Evolutionary conservation across 345 rosid species (phyloP).

Genomic region (Bruguiera parviflora): DNA sequence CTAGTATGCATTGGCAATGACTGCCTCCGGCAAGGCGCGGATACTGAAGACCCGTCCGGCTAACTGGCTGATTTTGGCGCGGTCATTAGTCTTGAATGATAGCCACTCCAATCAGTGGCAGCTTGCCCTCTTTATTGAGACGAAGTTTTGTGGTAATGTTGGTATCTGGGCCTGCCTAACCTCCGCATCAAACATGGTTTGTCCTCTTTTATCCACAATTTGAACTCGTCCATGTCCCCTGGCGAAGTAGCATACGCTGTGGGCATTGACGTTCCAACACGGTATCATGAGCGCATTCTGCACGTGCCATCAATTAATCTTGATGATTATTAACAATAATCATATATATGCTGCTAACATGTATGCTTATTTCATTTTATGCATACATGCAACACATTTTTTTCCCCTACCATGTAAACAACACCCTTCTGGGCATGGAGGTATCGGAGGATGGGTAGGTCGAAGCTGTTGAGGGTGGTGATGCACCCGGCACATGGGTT

Average conservation of each 20-base stretch:
- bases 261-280: slow-evolving; percentile 42
- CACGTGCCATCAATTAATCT: too few species aligned
- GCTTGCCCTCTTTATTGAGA: slow-evolving; percentile 31
- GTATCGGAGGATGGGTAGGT: not conserved
- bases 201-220: slow-evolving; percentile 25
- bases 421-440: not conserved
- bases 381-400: too few species aligned
- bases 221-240: slow-evolving; percentile 36
- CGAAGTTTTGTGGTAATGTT: slow-evolving; percentile 33
- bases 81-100: slow-evolving; percentile 30
- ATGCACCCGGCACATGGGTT: not conserved
- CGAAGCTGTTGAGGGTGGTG: not conserved
- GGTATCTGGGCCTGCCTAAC: slow-evolving; percentile 32
- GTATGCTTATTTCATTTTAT: too few species aligned
- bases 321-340: not conserved
- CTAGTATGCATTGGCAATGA: slow-evolving; percentile 23
- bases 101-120: slow-evolving; percentile 37
- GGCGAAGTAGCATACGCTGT: slow-evolving; percentile 33
- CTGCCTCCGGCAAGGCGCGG: slow-evolving; percentile 27
- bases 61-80: slow-evolving; percentile 19
- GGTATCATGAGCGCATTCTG: slow-evolving; percentile 36
- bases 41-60: slow-evolving; percentile 28
- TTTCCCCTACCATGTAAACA: not conserved
- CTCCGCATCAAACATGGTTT: slow-evolving; percentile 20
- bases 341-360: too few species aligned